Evolutionary conservation across 108 stramenopile genomes (phyloP), one percentile per base, ranked within the genome.

Genomic region (Conticribra weissflogii): DNA sequence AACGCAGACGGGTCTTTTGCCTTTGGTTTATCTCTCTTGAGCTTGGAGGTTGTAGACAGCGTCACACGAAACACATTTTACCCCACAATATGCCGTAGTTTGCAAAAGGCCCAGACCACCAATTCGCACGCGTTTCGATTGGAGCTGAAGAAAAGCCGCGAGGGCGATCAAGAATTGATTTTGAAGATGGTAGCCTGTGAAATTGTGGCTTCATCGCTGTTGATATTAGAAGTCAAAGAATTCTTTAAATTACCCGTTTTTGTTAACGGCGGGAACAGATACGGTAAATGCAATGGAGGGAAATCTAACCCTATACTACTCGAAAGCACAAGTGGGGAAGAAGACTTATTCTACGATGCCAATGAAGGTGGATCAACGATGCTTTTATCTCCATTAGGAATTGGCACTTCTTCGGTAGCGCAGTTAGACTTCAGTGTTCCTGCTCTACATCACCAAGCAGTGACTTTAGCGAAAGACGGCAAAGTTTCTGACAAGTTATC

Each of bases 1-100:
- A 82, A 81, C 29, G 81, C 80, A 3, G 85, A 94, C 72, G 93
- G 93, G 18, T 89, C 93, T n/a, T 90, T 88, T 63, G 67, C 60
- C 16, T 88, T 85, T 53, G 68, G 74, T 27, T 85, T 92, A 57
- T 62, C 83, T 25, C 41, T 94, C 60, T 70, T 74, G 9, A 84
- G 86, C 66, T 80, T 94, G 58, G 81, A 83, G 34, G 75, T 94
- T 3, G 65, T 76, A 25, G 93, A 94, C 56, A 85, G 74, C 28
- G 78, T 83, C 23, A 94, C 93, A 24, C 54, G 67, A 0, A 45
- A 78, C 1, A 86, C 79, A 30, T 68, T 90, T 28, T 94, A 87
- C 65, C 90, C 90, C 0, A 84, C 64, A 24, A 70, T 89, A 27
- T 69, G 86, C 23, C 66, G 85, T 19, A 86, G 79, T 77, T 70